Base-by-base conservation (phyloP, 1,284 basidiomycete species). In the Volvariella surrecta region DNA sequence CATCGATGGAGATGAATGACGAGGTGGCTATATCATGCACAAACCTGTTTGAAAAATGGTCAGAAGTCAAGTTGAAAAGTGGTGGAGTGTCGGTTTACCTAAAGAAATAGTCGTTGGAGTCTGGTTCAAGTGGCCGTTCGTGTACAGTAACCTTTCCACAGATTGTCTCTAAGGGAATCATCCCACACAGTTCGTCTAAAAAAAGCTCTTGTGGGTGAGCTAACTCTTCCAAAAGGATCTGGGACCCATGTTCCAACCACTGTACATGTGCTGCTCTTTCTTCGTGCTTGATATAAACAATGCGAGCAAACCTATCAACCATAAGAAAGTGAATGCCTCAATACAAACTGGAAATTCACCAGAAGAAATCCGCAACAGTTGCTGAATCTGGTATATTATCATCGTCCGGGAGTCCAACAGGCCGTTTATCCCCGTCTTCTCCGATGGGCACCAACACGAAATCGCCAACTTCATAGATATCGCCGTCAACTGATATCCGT, bases 161-260 rank as follows among this genome's bases (percentile, higher is more conserved):
- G 31, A 84, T 62, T 0, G 54, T 47, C 0, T 53, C 46, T 16
- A 78, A 48, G 3, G 56, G 43, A 3, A 75, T 52, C 13, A 64
- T 53, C 37, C 70, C 67, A 49, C 85, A 89, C 1, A 69, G 52
- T 2, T 76, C 57, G 20, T 69, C 71, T 2, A 82, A 57, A 52
- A 81, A 85, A 0, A 89, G 55, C 50, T 88, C 83, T 45, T 78
- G 78, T 0, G 73, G 62, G 48, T 81, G 62, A 0, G 70, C 72
- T 7, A 85, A 57, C 45, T 83, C 76, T 22, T 68, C 61, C 19
- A 85, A 54, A 20, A 74, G 57, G 0, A 76, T 79, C 46, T 74
- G 68, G 0, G 73, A 72, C 0, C 74, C 71, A 52, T 86, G 83
- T 40, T 82, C 70, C 22, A 81, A 73, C 82, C 82, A 89, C 32